Conservation (phyloP, 2,329 filamentous ascomycete species). For the Diaporthe aspalathi region DNA sequence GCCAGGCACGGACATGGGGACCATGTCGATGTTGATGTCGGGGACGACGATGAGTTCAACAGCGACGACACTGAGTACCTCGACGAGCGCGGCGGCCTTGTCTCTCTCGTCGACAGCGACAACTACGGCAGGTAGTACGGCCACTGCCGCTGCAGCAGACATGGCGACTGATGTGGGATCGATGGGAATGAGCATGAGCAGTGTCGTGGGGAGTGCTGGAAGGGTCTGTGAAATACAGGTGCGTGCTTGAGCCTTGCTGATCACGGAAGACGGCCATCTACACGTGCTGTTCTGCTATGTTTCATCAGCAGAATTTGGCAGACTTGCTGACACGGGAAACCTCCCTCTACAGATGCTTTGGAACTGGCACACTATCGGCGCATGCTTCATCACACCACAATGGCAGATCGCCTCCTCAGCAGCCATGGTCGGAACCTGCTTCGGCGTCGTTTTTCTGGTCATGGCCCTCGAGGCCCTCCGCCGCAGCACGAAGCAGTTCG, state of each 20-base stretch:
- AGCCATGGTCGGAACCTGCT: slow-evolving; percentile 84
- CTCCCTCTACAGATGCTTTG: slow-evolving; percentile 55
- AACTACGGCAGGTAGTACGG: not conserved
- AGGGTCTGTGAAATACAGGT: slow-evolving; percentile 31
- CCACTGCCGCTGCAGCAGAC: not conserved
- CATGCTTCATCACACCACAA: slow-evolving; percentile 71
- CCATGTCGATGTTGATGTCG: not conserved
- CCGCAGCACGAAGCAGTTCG: slow-evolving; percentile 77
- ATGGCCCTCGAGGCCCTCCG: slow-evolving; percentile 79
- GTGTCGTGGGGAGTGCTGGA: slow-evolving; percentile 13
- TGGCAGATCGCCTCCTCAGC: slow-evolving; percentile 78
- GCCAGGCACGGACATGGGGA: slow-evolving; percentile 13
- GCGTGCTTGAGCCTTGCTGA: not conserved
- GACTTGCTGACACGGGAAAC: not conserved
- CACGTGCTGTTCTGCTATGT: fast-evolving
- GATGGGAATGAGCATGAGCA: slow-evolving; percentile 32
- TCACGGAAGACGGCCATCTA: not conserved
- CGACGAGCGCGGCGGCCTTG: not conserved
- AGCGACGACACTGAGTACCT: slow-evolving; percentile 11
- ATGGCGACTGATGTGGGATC: not conserved
- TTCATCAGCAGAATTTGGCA: too few relatives aligned
- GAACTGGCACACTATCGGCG: slow-evolving; percentile 57
- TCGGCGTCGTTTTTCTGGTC: slow-evolving; percentile 81
- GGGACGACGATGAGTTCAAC: slow-evolving; percentile 1
- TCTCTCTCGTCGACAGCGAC: slow-evolving; percentile 1